A percentile compares a stretch with the other conserved stretches of the same genome.
Evolutionary conservation across 345 rosid species (phyloP).

Genomic region (Bruguiera gymnorhiza): DNA sequence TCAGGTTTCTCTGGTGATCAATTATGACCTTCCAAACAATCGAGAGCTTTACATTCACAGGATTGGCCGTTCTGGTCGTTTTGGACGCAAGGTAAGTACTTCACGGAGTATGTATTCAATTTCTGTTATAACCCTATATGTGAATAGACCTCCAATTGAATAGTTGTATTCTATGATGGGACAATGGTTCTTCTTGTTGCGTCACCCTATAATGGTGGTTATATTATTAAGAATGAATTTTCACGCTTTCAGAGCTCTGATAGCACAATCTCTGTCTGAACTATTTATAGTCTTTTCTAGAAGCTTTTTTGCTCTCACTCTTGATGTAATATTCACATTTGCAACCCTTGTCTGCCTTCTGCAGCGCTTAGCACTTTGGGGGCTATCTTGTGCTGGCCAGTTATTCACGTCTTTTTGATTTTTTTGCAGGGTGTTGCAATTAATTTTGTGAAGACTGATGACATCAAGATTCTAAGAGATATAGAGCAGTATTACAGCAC

Average conservation of each 20-base stretch:
- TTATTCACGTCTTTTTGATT: neutral
- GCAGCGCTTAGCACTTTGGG: neutral
- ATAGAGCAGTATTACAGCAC: slow-evolving; percentile 92
- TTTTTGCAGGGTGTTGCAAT: slow-evolving; percentile 77
- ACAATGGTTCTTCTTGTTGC: no score
- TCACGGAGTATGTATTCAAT: neutral
- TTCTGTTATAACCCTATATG: neutral
- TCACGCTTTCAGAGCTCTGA: no score
- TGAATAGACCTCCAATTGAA: no score
- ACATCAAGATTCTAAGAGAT: slow-evolving; percentile 81
- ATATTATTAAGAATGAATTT: no score
- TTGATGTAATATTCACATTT: neutral
- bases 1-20: slow-evolving; percentile 92
- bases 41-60: slow-evolving; percentile 98
- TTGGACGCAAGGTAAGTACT: slow-evolving; percentile 82
- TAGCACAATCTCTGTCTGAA: no score
- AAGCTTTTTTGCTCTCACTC: no score
- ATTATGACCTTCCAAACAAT: slow-evolving; percentile 94
- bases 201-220: no score
- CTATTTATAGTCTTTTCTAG: no score
- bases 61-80: slow-evolving; percentile 97
- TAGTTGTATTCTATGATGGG: no score
- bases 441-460: slow-evolving; percentile 83
- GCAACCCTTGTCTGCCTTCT: neutral
- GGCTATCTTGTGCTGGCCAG: neutral